Evolutionary conservation across 306 rosid genomes (phyloP).

Genomic region (Betula pendula): DNA sequence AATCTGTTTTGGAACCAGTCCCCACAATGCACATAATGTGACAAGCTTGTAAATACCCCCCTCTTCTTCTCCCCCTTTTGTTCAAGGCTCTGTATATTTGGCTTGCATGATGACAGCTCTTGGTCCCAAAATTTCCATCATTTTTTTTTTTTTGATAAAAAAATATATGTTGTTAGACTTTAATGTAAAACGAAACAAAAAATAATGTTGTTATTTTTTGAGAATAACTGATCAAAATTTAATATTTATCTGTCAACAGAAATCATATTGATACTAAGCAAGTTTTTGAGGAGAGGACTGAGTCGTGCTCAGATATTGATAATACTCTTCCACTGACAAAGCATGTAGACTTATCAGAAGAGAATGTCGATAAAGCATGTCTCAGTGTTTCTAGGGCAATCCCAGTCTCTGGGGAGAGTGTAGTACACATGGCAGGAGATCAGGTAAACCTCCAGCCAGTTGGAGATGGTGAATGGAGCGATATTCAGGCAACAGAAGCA

Average conservation of each 20-base stretch:
- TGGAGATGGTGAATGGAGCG: conserved; percentile 85
- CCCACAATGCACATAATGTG: background rate
- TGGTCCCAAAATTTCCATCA: background rate
- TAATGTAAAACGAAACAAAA: background rate
- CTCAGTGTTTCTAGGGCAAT: conserved; percentile 73
- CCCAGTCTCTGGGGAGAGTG: conserved; percentile 69
- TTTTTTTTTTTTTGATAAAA: too few relatives aligned
- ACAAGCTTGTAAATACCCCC: background rate
- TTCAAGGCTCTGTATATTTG: background rate
- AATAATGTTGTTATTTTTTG: background rate
- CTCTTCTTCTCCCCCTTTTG: background rate
- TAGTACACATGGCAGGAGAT: conserved; percentile 71
- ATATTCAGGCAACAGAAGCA: conserved; percentile 89
- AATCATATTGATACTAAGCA: conserved; percentile 75
- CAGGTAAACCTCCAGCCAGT: conserved; percentile 61
- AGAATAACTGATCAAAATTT: background rate
- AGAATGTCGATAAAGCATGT: conserved; percentile 97
- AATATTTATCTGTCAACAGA: conserved; percentile 38
- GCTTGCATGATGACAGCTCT: background rate
- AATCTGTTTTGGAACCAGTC: background rate
- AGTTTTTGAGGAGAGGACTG: conserved; percentile 81
- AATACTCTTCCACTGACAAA: conserved; percentile 57
- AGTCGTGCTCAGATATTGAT: conserved; percentile 64
- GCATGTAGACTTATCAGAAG: conserved; percentile 80
- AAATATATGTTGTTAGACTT: too few relatives aligned